Conservation (phyloP, 78 protist genomes). For the Pelomyxa schiedti region DNA sequence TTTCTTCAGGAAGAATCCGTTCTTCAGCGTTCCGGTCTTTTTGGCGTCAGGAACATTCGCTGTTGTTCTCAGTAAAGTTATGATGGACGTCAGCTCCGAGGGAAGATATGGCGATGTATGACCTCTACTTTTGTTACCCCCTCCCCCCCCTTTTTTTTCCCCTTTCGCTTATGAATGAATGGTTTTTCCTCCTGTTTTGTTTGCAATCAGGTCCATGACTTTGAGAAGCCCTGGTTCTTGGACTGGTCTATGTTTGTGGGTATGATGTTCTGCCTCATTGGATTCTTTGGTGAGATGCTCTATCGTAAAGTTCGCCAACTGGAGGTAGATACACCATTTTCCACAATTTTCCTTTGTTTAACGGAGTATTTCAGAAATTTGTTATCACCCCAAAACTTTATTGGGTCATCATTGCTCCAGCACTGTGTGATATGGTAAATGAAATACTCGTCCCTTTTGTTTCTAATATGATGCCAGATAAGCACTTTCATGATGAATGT, state of each 20-base stretch:
- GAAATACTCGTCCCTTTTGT: too few species aligned
- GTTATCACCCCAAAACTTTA: background rate
- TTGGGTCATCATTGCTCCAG: background rate
- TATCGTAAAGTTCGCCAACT: too few species aligned
- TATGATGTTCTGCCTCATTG: background rate
- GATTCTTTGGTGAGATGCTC: background rate
- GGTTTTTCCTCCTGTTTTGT: too few species aligned
- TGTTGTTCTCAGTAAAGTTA: background rate
- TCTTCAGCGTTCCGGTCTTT: background rate
- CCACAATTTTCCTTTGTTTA: too few species aligned
- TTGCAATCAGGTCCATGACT: background rate
- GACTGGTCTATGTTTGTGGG: background rate
- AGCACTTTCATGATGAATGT: background rate
- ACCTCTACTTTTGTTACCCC: too few species aligned
- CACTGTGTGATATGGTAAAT: background rate
- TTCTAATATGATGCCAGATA: too few species aligned
- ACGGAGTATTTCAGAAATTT: background rate
- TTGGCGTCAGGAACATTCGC: background rate
- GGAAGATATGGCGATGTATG: too few species aligned
- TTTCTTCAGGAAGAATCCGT: too few species aligned
- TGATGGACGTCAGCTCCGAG: too few species aligned
- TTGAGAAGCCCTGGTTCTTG: background rate
- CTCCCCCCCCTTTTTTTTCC: too few species aligned
- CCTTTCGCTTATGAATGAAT: too few species aligned
- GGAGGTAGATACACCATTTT: too few species aligned